Conservation (phyloP, 768 basidiomycete species). For the Amylocystis lapponica region DNA sequence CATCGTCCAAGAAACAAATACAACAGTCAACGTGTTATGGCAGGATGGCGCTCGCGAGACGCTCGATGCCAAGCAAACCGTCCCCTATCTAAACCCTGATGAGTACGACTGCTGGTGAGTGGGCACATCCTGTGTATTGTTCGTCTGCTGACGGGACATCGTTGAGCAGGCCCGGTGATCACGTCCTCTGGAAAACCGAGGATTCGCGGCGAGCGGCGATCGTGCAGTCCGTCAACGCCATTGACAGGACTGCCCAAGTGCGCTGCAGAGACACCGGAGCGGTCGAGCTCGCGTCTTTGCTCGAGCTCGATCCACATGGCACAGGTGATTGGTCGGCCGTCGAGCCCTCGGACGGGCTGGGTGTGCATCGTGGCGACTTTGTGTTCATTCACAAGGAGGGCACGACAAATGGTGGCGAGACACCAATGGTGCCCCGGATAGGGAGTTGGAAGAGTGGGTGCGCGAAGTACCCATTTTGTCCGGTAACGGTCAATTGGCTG, state of each 20-base stretch:
- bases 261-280: conserved; percentile 47
- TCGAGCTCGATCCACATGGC: conserved; percentile 89
- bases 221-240: conserved; percentile 72
- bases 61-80: conserved; percentile 54
- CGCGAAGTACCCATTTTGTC: conserved; percentile 46
- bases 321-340: conserved; percentile 44
- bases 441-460: conserved; percentile 84
- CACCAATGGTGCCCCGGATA: conserved; percentile 73
- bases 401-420: conserved; percentile 63
- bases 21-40: conserved; percentile 75
- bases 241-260: conserved; percentile 65
- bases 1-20: conserved; percentile 64
- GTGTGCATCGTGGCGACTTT: conserved; percentile 77
- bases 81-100: conserved; percentile 83
- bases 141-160: background rate
- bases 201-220: conserved; percentile 60
- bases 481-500: conserved; percentile 46
- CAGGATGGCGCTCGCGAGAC: conserved; percentile 74
- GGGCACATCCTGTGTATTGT: background rate
- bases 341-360: conserved; percentile 54
- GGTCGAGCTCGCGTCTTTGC: conserved; percentile 66
- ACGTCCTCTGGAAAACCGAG: conserved; percentile 80
- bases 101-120: conserved; percentile 88
- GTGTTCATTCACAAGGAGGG: conserved; percentile 74
- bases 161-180: conserved; percentile 79